A percentile compares a stretch with the other conserved stretches of the same genome.
phyloP scores from a whole-genome alignment of 176 grass and related monocot genomes.

The Thalia dealbata region DNA sequence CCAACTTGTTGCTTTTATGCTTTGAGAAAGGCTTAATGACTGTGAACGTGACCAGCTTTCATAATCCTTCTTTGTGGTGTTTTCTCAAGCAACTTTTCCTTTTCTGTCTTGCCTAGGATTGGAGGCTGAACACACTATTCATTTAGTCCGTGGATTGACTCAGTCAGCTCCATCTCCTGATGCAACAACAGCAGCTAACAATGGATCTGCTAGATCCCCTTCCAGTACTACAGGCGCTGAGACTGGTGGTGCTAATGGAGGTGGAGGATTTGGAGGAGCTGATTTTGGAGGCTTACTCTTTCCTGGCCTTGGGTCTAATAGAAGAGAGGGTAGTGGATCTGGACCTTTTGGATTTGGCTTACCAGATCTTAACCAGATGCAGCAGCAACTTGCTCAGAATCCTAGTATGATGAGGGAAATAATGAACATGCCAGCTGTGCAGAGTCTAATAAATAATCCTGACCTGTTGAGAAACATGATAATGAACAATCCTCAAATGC shows the following conservation, averaged over 20 bases:
- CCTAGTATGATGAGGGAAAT: conserved; percentile 93
- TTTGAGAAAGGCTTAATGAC: no score
- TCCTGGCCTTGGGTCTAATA: conserved; percentile 48
- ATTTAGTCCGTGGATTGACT: conserved; percentile 68
- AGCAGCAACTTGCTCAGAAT: conserved; percentile 90
- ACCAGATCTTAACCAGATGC: conserved; percentile 68
- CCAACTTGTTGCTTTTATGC: no score
- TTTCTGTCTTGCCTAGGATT: conserved; percentile 53
- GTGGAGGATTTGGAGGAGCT: conserved; percentile 15
- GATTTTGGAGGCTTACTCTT: conserved; percentile 34
- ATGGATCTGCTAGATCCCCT: conserved; percentile 37
- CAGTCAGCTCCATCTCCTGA: conserved; percentile 32
- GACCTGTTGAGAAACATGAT: conserved; percentile 85
- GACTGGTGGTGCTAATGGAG: background rate
- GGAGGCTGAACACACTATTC: conserved; percentile 89
- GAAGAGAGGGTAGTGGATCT: conserved; percentile 27
- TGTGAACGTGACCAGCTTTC: no score
- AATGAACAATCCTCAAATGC: conserved; percentile 91
- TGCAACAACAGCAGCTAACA: conserved; percentile 43
- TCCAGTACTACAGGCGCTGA: conserved; percentile 24
- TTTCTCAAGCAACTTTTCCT: background rate
- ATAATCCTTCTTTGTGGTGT: background rate
- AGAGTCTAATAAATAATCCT: conserved; percentile 88
- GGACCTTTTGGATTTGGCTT: conserved; percentile 45
- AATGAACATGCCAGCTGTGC: conserved; percentile 85